These are phyloP conservation scores for Allium cepa DNA, from an alignment of 106 monocot genomes.

Conservation along the genomic window DNA sequence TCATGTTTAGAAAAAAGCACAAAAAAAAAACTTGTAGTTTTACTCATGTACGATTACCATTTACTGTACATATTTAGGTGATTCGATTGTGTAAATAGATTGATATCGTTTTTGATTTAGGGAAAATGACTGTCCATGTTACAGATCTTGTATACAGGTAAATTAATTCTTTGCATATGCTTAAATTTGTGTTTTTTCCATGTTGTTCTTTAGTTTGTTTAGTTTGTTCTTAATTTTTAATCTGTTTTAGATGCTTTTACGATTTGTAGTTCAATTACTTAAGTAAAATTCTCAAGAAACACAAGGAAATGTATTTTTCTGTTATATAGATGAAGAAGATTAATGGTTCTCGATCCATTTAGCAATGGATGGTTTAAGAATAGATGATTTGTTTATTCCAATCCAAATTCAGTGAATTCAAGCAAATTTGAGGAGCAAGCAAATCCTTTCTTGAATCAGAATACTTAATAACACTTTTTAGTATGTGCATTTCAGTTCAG, in stretches of 20 bases:
- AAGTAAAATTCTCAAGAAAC: too few species aligned
- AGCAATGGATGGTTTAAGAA: conserved; percentile 6
- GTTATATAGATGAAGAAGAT: not conserved
- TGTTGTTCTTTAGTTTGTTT: not conserved
- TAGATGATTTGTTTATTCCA: conserved; percentile 10
- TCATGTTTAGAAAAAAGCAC: too few species aligned
- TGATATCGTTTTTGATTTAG: too few species aligned
- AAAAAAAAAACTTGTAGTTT: too few species aligned
- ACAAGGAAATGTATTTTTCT: not conserved
- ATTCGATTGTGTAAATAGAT: too few species aligned
- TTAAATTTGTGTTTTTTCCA: not conserved
- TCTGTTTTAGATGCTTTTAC: not conserved
- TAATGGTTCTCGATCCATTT: conserved; percentile 14
- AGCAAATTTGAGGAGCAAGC: too few species aligned
- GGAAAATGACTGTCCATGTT: too few species aligned
- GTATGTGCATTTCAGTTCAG: not conserved
- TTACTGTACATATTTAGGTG: too few species aligned
- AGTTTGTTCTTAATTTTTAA: not conserved
- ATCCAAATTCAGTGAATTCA: not conserved
- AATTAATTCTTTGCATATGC: not conserved
- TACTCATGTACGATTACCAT: too few species aligned
- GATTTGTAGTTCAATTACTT: too few species aligned
- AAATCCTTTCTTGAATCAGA: not conserved
- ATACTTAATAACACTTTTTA: not conserved
- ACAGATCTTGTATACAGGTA: too few species aligned